Base-by-base conservation (phyloP, 2,329 filamentous ascomycete genomes). In the Ascosphaera apis region DNA sequence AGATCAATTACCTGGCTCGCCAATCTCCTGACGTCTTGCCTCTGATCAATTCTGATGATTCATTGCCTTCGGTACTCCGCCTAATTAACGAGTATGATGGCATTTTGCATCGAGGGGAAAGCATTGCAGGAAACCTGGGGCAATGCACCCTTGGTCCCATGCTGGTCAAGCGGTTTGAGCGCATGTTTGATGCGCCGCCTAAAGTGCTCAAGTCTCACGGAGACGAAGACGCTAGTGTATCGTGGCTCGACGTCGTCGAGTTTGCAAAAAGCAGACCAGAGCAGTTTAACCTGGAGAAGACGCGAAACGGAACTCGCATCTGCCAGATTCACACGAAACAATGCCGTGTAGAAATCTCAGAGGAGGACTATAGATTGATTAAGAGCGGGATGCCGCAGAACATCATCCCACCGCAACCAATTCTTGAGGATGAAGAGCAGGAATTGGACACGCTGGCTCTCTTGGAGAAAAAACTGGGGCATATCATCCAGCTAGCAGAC, bases 361-460 rank as follows among this genome's bases (percentile, higher is more conserved):
- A 91, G 52, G 81, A 91, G 51, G 82, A 92, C 50, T 91, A 76
- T 63, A 67, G 83, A 31, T 60, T 91, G 43, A 84, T 91, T 44
- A 72, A 73, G 37, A 84, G 78, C 28, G 81, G 82, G 18, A 78
- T 80, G 43, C 69, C 84, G 8, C 79, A 91, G 53, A 75, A 81
- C 49, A 69, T 83, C 54, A 81, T 83, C 13, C 76, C 81, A 2
- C 74, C 76, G 11, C 72, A 84, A 42, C 80, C 81, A 1, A 74
- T 88, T 34, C 71, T 78, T 39, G 81, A 91, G 49, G 82, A 91
- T 48, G 83, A 91, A 55, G 72, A 76, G 49, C 81, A 82, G 43
- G 82, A 92, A 51, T 55, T 91, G 27, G 80, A 74, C 9, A 86
- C 81, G 0, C 60, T 91, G 46, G 80, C 88, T 46, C 84, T 91